phyloP scores from a whole-genome alignment of 257 asterid species.

The Scutellaria baicalensis region DNA sequence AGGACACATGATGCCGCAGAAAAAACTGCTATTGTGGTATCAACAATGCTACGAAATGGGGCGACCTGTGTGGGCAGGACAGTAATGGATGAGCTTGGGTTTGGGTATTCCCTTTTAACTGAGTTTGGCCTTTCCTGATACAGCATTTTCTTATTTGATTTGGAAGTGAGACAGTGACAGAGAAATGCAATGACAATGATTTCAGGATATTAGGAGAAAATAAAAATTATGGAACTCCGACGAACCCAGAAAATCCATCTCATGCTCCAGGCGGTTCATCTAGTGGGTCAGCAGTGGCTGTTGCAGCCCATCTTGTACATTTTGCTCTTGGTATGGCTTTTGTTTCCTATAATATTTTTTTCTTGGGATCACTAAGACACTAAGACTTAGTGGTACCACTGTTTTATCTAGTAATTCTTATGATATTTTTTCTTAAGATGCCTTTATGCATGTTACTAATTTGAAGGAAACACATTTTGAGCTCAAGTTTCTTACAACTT shows the following conservation, averaged over 20 bases:
- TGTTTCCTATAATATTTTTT: not conserved
- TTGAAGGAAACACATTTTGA: not conserved
- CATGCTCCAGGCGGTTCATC: slow-evolving; percentile 87
- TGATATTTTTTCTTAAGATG: not conserved
- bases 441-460: not conserved
- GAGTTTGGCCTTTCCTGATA: not conserved
- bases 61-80: slow-evolving; percentile 86
- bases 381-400: not conserved
- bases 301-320: slow-evolving; percentile 74
- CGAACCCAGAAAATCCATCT: slow-evolving; percentile 67
- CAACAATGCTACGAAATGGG: slow-evolving; percentile 62
- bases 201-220: slow-evolving; percentile 87
- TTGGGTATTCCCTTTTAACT: slow-evolving; percentile 49
- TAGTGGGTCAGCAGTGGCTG: slow-evolving; percentile 94
- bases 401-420: not conserved
- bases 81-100: slow-evolving; percentile 84
- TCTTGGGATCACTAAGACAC: not conserved
- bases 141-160: not conserved
- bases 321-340: slow-evolving; percentile 69
- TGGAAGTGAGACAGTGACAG: not conserved
- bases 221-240: slow-evolving; percentile 68
- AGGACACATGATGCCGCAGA: slow-evolving; percentile 72
- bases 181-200: slow-evolving; percentile 11
- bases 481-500: not conserved
- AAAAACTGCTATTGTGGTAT: slow-evolving; percentile 68